phyloP scores from a whole-genome alignment of 2,329 filamentous ascomycete species.

The Pseudogymnoascus verrucosus region DNA sequence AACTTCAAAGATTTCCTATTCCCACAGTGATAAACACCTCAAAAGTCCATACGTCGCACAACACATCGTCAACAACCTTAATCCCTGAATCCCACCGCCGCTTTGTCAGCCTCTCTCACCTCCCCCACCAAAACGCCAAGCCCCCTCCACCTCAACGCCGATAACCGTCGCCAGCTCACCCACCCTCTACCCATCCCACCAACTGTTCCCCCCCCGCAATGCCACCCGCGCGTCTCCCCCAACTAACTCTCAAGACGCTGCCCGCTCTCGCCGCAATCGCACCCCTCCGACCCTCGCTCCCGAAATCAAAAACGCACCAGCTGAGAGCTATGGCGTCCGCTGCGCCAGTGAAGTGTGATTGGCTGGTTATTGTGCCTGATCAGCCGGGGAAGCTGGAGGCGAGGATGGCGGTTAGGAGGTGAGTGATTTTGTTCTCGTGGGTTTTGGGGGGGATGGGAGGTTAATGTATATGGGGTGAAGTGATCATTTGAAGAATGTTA shows the following conservation, averaged over 20 bases:
- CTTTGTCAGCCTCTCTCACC: neutral
- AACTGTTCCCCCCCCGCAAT: neutral
- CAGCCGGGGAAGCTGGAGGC: slow-evolving; percentile 51
- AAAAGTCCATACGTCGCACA: neutral
- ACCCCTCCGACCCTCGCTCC: neutral
- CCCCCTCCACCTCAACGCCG: neutral
- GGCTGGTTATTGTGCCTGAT: slow-evolving; percentile 62
- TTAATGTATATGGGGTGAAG: slow-evolving; percentile 11
- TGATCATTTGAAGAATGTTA: slow-evolving; percentile 37
- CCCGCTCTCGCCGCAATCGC: neutral
- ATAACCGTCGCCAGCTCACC: neutral
- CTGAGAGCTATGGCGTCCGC: slow-evolving; percentile 11
- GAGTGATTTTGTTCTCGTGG: slow-evolving; percentile 24
- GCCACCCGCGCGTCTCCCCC: slow-evolving; percentile 3
- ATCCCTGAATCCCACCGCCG: neutral
- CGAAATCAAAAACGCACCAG: neutral
- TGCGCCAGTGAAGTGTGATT: slow-evolving; percentile 43
- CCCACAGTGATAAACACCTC: neutral
- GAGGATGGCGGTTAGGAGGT: slow-evolving; percentile 54
- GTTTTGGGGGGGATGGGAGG: neutral
- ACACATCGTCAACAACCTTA: neutral
- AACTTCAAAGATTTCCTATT: neutral
- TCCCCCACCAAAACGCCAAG: slow-evolving; percentile 4
- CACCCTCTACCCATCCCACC: neutral
- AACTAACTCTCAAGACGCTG: neutral